Percentiles rank a stretch among this genome's conserved stretches.
Conservation (phyloP, 441 rosid genomes). For the Pelargonium citronellum region DNA sequence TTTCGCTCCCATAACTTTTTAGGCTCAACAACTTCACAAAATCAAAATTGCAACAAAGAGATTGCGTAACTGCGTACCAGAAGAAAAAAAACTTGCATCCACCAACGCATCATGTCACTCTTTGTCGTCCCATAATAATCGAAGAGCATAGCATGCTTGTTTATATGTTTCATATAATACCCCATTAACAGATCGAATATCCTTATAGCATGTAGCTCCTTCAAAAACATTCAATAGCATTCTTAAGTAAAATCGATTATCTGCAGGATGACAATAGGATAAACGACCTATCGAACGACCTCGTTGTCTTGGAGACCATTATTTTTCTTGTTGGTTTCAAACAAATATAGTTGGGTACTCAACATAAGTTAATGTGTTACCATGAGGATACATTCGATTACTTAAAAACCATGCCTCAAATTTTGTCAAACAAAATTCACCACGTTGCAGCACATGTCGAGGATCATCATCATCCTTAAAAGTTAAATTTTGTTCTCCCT, state of each 20-base stretch:
- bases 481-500: background rate
- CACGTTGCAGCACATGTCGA: background rate
- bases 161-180: background rate
- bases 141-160: constrained; percentile 1
- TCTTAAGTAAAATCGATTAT: background rate
- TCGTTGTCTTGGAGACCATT: background rate
- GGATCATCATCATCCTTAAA: background rate
- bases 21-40: background rate
- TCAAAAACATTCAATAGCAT: background rate
- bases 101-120: constrained; percentile 10
- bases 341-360: background rate
- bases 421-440: background rate
- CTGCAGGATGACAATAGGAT: background rate
- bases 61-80: background rate
- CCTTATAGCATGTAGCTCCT: background rate
- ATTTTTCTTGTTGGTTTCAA: background rate
- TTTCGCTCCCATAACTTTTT: background rate
- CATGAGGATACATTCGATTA: background rate
- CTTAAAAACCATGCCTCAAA: background rate
- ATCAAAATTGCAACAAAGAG: background rate
- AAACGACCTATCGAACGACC: background rate
- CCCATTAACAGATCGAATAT: constrained; percentile 11
- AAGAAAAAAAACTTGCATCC: background rate
- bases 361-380: too few species aligned
- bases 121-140: constrained; percentile 12